These are phyloP conservation scores for Mycena polygramma DNA, from an alignment of 768 basidiomycete genomes.

Conservation along the genomic window DNA sequence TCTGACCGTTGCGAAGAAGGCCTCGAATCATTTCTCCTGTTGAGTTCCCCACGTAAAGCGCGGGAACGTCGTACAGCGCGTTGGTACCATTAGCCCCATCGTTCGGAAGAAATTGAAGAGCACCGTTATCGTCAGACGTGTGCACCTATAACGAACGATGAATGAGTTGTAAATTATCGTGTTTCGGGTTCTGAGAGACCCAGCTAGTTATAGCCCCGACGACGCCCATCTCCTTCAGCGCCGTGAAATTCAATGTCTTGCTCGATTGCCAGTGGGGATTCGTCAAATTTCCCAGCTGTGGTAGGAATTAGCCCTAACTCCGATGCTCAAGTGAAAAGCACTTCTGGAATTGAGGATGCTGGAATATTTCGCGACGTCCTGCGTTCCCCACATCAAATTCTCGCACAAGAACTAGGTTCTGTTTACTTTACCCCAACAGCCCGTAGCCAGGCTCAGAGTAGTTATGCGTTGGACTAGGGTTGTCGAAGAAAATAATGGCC, in stretches of 20 bases:
- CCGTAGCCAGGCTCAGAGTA: conserved; percentile 46
- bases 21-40: conserved; percentile 45
- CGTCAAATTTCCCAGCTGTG: conserved; percentile 46
- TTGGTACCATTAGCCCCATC: conserved; percentile 39
- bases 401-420: not conserved
- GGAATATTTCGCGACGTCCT: conserved; percentile 44
- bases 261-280: conserved; percentile 50
- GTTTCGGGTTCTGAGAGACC: too few species aligned
- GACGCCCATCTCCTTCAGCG: conserved; percentile 40
- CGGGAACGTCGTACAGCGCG: conserved; percentile 45
- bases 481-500: conserved; percentile 47
- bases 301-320: not conserved
- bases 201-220: conserved; percentile 35
- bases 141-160: conserved; percentile 42
- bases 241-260: conserved; percentile 45
- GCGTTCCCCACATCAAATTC: not conserved
- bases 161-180: too few species aligned
- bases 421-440: conserved; percentile 41
- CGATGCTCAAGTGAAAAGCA: conserved; percentile 13
- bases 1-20: conserved; percentile 37
- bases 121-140: conserved; percentile 47
- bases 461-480: conserved; percentile 48
- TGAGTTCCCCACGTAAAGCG: conserved; percentile 48
- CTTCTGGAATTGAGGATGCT: conserved; percentile 44
- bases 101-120: conserved; percentile 49